These are phyloP conservation scores for Athelia psychrophila DNA, from an alignment of 1,284 basidiomycete species.

Conservation along the genomic window DNA sequence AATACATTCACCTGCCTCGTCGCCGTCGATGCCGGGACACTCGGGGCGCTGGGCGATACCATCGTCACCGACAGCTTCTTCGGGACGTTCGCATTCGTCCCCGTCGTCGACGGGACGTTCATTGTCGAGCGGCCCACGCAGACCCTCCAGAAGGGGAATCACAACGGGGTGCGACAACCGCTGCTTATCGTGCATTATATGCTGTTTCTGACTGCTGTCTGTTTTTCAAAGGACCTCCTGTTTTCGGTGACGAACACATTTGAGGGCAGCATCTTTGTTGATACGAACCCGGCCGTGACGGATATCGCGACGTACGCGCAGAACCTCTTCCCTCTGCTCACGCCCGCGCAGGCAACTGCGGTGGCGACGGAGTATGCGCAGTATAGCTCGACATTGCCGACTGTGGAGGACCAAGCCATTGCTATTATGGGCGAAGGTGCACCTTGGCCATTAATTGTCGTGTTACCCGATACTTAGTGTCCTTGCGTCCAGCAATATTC, in stretches of 20 bases:
- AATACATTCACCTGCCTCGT: slow-evolving; percentile 26
- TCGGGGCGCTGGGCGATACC: slow-evolving; percentile 17
- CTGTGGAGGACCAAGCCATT: slow-evolving; percentile 5
- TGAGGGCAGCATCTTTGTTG: slow-evolving; percentile 11
- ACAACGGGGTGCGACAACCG: slow-evolving; percentile 14
- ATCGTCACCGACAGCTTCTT: slow-evolving; percentile 17
- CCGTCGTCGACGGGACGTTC: slow-evolving; percentile 31
- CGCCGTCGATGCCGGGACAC: slow-evolving; percentile 10
- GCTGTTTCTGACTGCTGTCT: neutral
- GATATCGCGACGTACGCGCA: slow-evolving; percentile 2
- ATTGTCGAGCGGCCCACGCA: slow-evolving; percentile 27
- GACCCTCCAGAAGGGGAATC: slow-evolving; percentile 16
- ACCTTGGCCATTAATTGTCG: slow-evolving; percentile 1
- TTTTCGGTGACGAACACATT: slow-evolving; percentile 12
- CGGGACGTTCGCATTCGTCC: slow-evolving; percentile 24
- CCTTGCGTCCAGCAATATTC: slow-evolving; percentile 23
- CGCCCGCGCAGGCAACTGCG: neutral
- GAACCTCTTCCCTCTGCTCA: slow-evolving; percentile 18
- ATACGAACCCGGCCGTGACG: slow-evolving; percentile 4
- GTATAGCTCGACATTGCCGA: neutral
- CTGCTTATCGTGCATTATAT: neutral
- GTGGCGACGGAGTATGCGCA: slow-evolving; percentile 6
- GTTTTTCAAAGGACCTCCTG: neutral
- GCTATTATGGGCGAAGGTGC: slow-evolving; percentile 22
- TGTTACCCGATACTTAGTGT: neutral